These are phyloP conservation scores for Cladorrhinum sp. DNA, from an alignment of 2,329 filamentous ascomycete species.

Conservation along the genomic window DNA sequence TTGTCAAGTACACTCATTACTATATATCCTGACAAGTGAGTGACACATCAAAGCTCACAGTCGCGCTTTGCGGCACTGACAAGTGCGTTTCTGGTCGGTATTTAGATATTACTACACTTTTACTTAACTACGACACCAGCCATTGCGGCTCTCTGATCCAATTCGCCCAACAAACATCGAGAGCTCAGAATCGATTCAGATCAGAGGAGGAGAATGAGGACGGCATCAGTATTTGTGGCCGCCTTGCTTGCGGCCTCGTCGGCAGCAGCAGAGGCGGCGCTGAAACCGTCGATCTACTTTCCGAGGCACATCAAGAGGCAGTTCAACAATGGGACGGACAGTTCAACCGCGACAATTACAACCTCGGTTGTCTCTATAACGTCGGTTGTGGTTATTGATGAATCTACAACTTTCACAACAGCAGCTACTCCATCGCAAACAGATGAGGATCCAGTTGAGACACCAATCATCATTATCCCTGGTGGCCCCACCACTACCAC, in stretches of 20 bases:
- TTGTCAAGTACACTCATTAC: constrained; percentile 61
- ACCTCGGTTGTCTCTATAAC: not conserved
- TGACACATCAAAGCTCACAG: constrained; percentile 22
- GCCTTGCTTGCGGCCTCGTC: constrained; percentile 48
- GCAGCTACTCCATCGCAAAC: not conserved
- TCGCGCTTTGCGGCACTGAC: constrained; percentile 26
- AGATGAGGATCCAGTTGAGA: not conserved
- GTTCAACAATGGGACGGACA: constrained; percentile 39
- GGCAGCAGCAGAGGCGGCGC: constrained; percentile 41
- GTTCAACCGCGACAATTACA: not conserved
- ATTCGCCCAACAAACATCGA: constrained; percentile 6
- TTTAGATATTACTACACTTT: constrained; percentile 21
- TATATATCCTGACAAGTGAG: constrained; percentile 48
- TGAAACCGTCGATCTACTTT: constrained; percentile 55
- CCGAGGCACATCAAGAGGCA: constrained; percentile 55
- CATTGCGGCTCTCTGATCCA: constrained; percentile 2
- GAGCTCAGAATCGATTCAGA: constrained; percentile 20
- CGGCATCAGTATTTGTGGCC: constrained; percentile 47
- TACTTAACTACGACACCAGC: constrained; percentile 7
- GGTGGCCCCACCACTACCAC: not conserved
- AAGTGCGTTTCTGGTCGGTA: not conserved
- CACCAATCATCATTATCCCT: not conserved
- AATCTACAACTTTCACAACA: not conserved
- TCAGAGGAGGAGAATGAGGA: constrained; percentile 44
- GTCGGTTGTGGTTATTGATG: not conserved